These are phyloP conservation scores for Phytophthora lateralis DNA, from an alignment of 352 stramenopile genomes.

Conservation along the genomic window DNA sequence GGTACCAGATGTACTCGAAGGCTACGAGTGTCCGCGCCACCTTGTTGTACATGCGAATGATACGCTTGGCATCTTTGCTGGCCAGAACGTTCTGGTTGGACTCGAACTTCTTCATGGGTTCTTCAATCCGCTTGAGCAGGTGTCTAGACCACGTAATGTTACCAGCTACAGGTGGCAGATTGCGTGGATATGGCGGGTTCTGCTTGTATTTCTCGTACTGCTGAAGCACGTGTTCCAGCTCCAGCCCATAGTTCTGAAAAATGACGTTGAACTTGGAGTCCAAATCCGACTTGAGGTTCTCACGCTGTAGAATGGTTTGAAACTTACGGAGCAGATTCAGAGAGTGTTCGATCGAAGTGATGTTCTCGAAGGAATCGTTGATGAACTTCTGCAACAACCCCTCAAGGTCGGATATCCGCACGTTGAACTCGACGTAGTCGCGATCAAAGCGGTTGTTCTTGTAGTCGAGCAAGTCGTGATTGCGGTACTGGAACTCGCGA, in stretches of 20 bases:
- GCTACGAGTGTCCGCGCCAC: conserved; percentile 97
- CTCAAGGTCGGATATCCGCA: conserved; percentile 97
- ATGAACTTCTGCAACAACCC: conserved; percentile 98
- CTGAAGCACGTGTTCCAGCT: conserved; percentile 97
- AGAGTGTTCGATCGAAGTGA: conserved; percentile 98
- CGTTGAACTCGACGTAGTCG: conserved; percentile 97
- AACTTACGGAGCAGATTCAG: conserved; percentile 97
- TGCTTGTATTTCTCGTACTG: conserved; percentile 99
- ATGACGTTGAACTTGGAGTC: conserved; percentile 99
- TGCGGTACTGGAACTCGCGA: conserved; percentile 96
- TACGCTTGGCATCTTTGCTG: conserved; percentile 96
- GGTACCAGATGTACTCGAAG: conserved; percentile 99
- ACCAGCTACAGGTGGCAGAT: conserved; percentile 96
- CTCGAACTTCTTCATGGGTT: conserved; percentile 99
- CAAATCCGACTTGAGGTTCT: conserved; percentile 98
- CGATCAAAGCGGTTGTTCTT: conserved; percentile 98
- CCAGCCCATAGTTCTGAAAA: conserved; percentile 98
- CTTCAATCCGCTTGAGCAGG: conserved; percentile 98
- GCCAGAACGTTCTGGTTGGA: conserved; percentile 97
- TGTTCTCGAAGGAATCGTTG: conserved; percentile 99
- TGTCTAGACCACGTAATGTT: conserved; percentile 99
- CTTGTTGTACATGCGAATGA: conserved; percentile 99
- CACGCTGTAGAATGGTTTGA: conserved; percentile 97
- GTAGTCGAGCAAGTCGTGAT: conserved; percentile 97
- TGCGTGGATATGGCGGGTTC: conserved; percentile 95